Conservation (phyloP, 2,329 filamentous ascomycete genomes). For the Nemania bipapillata region DNA sequence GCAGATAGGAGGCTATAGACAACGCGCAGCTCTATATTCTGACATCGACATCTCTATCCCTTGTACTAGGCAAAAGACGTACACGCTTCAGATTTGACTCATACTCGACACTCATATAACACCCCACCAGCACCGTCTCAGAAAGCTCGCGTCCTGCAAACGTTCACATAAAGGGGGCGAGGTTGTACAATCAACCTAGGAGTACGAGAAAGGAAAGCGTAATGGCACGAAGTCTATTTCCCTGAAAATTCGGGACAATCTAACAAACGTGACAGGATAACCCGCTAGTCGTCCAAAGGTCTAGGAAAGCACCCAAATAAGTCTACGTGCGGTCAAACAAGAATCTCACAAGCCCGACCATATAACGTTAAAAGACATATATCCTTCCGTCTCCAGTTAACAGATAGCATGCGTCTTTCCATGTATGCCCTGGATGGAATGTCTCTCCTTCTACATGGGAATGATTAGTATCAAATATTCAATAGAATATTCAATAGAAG, state of each 20-base stretch:
- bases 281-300: constrained; percentile 10
- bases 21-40: background rate
- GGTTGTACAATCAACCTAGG: background rate
- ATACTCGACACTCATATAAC: background rate
- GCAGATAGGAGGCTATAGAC: background rate
- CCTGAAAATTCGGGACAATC: constrained; percentile 9
- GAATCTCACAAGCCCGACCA: constrained; percentile 11
- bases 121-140: background rate
- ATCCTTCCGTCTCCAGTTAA: constrained; percentile 54
- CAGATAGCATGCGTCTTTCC: constrained; percentile 92
- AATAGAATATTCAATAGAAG: background rate
- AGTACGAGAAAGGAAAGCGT: background rate
- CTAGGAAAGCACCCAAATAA: constrained; percentile 12
- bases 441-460: constrained; percentile 74
- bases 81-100: background rate
- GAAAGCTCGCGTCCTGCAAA: background rate
- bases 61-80: background rate
- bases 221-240: constrained; percentile 12
- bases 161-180: background rate
- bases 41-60: background rate
- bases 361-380: background rate
- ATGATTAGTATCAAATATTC: constrained; percentile 2
- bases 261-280: constrained; percentile 7
- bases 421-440: constrained; percentile 87
- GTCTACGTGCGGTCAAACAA: constrained; percentile 14